These are phyloP conservation scores for Monilinia fructicola DNA, from an alignment of 2,329 filamentous ascomycete species.

Conservation along the genomic window DNA sequence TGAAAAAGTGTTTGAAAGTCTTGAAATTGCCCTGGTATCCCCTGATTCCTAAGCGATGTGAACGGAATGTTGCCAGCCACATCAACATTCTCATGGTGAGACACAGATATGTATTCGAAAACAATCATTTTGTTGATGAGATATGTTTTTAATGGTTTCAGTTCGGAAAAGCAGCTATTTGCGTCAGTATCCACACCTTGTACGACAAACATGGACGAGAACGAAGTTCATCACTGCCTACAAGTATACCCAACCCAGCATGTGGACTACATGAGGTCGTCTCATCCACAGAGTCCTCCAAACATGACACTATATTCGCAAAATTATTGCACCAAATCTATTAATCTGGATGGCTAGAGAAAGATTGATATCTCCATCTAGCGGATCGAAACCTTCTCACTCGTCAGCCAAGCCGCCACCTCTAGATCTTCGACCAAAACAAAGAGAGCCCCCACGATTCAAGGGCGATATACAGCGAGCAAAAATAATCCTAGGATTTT, in stretches of 20 bases:
- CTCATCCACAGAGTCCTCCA: not conserved
- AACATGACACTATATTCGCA: not conserved
- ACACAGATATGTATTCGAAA: not conserved
- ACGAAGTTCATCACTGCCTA: not conserved
- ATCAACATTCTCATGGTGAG: not conserved
- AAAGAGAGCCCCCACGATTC: not conserved
- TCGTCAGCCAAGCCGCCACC: not conserved
- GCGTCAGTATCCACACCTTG: not conserved
- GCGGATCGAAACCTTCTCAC: not conserved
- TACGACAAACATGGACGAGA: not conserved
- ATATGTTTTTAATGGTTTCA: not conserved
- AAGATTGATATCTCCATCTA: not conserved
- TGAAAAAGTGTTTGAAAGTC: not conserved
- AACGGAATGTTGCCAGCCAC: conserved; percentile 13
- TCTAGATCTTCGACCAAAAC: not conserved
- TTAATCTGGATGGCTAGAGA: conserved; percentile 7
- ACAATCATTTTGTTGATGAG: not conserved
- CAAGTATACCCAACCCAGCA: not conserved
- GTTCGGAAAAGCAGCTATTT: not conserved
- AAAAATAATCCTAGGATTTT: conserved; percentile 16
- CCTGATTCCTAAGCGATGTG: conserved; percentile 14
- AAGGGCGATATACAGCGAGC: not conserved
- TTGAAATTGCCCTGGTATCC: not conserved
- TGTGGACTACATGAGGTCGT: not conserved
- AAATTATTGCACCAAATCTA: not conserved